A percentile compares a stretch with the other conserved stretches of the same genome.
phyloP scores from a whole-genome alignment of 768 basidiomycete genomes.

The Suillus ampliporus region DNA sequence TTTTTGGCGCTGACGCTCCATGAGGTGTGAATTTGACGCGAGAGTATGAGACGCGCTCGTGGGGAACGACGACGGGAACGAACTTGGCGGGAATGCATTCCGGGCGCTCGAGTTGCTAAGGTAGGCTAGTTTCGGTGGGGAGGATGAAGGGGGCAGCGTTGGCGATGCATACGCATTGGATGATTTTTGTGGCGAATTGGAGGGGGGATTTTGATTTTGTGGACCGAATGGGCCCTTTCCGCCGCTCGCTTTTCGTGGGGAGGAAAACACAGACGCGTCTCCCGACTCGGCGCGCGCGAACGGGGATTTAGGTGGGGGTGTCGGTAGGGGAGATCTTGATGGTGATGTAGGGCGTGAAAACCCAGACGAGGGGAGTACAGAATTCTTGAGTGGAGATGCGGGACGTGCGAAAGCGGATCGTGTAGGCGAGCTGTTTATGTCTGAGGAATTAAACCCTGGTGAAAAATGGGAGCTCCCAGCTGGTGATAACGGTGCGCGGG shows the following conservation, averaged over 20 bases:
- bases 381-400: conserved; percentile 2
- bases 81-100: conserved; percentile 7
- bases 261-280: not conserved
- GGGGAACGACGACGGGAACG: conserved; percentile 4
- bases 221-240: not conserved
- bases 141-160: conserved; percentile 27
- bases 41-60: not conserved
- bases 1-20: conserved; percentile 11
- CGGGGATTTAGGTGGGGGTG: not conserved
- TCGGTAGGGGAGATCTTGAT: conserved; percentile 7
- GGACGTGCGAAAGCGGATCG: conserved; percentile 6
- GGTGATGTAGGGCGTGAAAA: conserved; percentile 13
- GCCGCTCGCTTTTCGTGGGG: not conserved
- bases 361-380: conserved; percentile 5
- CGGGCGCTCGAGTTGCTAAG: not conserved
- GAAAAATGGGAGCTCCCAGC: not conserved
- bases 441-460: conserved; percentile 18
- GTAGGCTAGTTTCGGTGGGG: conserved; percentile 11
- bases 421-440: not conserved
- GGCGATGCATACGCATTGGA: conserved; percentile 13
- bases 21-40: conserved; percentile 4
- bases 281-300: not conserved
- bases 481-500: conserved; percentile 27
- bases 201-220: not conserved
- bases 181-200: conserved; percentile 6